Base-by-base conservation (phyloP, 75 land plant genomes). In the Selaginella tamariscina region DNA sequence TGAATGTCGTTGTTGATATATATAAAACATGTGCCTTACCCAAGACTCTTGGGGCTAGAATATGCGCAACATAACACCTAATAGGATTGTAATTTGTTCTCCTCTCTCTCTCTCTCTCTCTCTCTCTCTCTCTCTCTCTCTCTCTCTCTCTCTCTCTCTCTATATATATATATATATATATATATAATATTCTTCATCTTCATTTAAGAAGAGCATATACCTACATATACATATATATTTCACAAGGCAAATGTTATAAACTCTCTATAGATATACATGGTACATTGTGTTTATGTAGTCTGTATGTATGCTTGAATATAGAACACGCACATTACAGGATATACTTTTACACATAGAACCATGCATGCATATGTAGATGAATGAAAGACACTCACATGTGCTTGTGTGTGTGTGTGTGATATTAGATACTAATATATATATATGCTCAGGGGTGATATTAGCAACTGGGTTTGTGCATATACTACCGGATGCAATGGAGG, bases 1-100 rank as follows among this genome's bases (percentile, higher is more conserved):
- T 84, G 84, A 0, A 81, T 81, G 30, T 24, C 87, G 0, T 83
- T 83, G 0, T 81, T 86, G 64, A 54, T 84, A 11, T 81, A 83
- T 0, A 86, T 86, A 86, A 32, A 30, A 67, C 65, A 67, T 84
- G 0, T 69, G 84, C 0, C 60, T 86, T 8, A 68, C 30, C 1
- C n/a, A n/a, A n/a, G n/a, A n/a, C n/a, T n/a, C n/a, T n/a, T n/a
- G n/a, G n/a, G n/a, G n/a, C n/a, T n/a, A n/a, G n/a, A n/a, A n/a
- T n/a, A n/a, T n/a, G n/a, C n/a, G n/a, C n/a, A n/a, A n/a, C n/a
- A n/a, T n/a, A n/a, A n/a, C n/a, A n/a, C n/a, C n/a, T n/a, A n/a
- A n/a, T n/a, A n/a, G n/a, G n/a, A n/a, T n/a, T n/a, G n/a, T n/a
- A n/a, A n/a, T n/a, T n/a, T n/a, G n/a, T n/a, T n/a, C n/a, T 68